These are phyloP conservation scores for Claviceps quebecensis DNA, from an alignment of 2,329 filamentous ascomycete species.

Conservation along the genomic window DNA sequence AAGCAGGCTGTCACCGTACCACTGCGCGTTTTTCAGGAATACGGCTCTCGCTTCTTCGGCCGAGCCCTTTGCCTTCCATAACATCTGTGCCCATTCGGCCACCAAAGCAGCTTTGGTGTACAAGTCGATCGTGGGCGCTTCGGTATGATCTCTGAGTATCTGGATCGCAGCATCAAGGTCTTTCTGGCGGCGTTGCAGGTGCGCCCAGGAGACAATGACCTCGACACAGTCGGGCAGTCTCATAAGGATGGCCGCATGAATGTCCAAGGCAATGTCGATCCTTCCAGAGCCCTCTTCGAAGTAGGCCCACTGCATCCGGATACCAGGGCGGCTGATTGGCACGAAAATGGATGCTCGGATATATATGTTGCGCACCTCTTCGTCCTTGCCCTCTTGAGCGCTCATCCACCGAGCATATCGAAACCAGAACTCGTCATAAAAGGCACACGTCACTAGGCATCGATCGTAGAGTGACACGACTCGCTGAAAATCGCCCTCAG, in stretches of 20 bases:
- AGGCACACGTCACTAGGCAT: slow-evolving; percentile 80
- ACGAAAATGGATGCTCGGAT: slow-evolving; percentile 81
- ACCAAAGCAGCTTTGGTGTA: slow-evolving; percentile 78
- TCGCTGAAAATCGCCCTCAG: slow-evolving; percentile 61
- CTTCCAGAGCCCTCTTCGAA: slow-evolving; percentile 81
- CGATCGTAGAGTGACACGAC: slow-evolving; percentile 82
- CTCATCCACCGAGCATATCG: slow-evolving; percentile 95
- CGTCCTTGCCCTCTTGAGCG: slow-evolving; percentile 63
- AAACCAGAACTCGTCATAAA: slow-evolving; percentile 97
- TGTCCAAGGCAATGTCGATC: slow-evolving; percentile 64
- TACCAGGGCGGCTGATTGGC: slow-evolving; percentile 68
- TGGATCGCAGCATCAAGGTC: slow-evolving; percentile 75
- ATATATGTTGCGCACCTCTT: slow-evolving; percentile 87
- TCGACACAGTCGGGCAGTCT: slow-evolving; percentile 71
- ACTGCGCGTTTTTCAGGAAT: slow-evolving; percentile 69
- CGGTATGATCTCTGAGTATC: slow-evolving; percentile 69
- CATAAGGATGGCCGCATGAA: slow-evolving; percentile 68
- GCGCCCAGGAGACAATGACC: slow-evolving; percentile 76
- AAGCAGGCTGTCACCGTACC: slow-evolving; percentile 68
- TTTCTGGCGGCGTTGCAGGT: slow-evolving; percentile 68
- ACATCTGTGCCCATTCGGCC: slow-evolving; percentile 71
- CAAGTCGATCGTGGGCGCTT: slow-evolving; percentile 54
- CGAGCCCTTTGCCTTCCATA: slow-evolving; percentile 79
- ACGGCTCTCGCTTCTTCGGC: slow-evolving; percentile 69
- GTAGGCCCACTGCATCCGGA: slow-evolving; percentile 82